Evolutionary conservation across 768 basidiomycete genomes (phyloP).

Genomic region (Cyathus striatus): DNA sequence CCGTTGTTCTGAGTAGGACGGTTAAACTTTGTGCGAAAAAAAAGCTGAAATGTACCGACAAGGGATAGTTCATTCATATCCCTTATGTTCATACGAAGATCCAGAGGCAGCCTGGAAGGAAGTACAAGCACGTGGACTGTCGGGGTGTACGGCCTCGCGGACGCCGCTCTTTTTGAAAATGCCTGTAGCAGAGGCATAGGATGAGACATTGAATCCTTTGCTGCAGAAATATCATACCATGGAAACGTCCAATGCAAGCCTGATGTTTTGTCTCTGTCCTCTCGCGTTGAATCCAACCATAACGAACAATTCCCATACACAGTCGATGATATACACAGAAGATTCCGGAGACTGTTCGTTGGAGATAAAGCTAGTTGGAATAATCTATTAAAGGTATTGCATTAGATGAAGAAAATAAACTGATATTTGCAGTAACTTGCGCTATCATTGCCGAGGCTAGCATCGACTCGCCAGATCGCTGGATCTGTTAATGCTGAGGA

Average conservation of each 20-base stretch:
- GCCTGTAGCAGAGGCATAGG: conserved; percentile 29
- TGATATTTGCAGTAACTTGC: conserved; percentile 27
- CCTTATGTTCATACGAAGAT: conserved; percentile 63
- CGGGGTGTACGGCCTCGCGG: conserved; percentile 61
- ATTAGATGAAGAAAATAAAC: conserved; percentile 1
- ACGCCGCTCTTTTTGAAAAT: conserved; percentile 45
- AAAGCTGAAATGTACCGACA: conserved; percentile 34
- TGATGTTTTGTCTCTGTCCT: conserved; percentile 52
- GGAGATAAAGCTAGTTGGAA: conserved; percentile 36
- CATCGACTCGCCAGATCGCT: conserved; percentile 56
- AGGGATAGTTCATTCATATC: conserved; percentile 59
- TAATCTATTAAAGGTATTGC: conserved; percentile 34
- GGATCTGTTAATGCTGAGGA: conserved; percentile 35
- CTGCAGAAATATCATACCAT: conserved; percentile 31
- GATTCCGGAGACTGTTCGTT: conserved; percentile 29
- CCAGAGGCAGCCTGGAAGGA: conserved; percentile 70
- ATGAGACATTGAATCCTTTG: neutral
- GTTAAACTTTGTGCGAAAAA: conserved; percentile 6
- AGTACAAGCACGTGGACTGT: conserved; percentile 70
- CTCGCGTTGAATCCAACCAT: conserved; percentile 67
- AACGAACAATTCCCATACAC: conserved; percentile 77
- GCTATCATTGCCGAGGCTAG: conserved; percentile 20
- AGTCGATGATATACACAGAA: conserved; percentile 66
- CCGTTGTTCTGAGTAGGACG: conserved; percentile 37
- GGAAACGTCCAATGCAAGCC: conserved; percentile 52